Percentiles rank a stretch among this genome's conserved stretches.
Evolutionary conservation across 306 rosid genomes (phyloP).

Genomic region (Pueraria montana): DNA sequence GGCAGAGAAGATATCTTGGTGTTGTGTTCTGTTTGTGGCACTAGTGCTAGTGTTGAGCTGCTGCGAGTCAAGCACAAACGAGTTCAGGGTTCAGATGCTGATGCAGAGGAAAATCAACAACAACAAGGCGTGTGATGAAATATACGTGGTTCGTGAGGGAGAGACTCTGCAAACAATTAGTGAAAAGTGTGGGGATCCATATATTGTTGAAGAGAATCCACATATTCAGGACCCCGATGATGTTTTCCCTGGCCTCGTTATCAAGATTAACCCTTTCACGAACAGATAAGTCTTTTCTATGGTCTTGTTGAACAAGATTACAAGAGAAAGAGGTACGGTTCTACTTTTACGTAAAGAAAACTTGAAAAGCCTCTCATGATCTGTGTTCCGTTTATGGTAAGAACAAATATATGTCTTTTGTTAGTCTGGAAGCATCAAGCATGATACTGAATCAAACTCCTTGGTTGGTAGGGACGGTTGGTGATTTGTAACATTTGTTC

Average conservation of each 20-base stretch:
- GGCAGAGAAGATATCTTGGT: conserved; percentile 42
- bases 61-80: conserved; percentile 53
- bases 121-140: conserved; percentile 71
- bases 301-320: neutral
- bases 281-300: neutral
- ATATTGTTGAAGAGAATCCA: conserved; percentile 82
- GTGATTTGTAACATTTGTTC: neutral
- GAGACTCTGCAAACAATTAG: conserved; percentile 82
- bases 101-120: conserved; percentile 40
- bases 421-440: neutral
- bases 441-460: neutral
- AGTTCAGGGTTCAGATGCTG: conserved; percentile 28
- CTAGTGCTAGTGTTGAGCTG: conserved; percentile 40
- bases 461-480: neutral
- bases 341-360: neutral
- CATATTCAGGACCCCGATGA: conserved; percentile 86
- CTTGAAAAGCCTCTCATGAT: neutral
- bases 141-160: conserved; percentile 84
- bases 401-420: neutral
- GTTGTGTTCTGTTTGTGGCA: conserved; percentile 32
- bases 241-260: conserved; percentile 85
- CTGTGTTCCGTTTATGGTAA: neutral
- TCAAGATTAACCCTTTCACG: conserved; percentile 75
- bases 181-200: conserved; percentile 86
- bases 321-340: neutral